Evolutionary conservation across 352 stramenopile species (phyloP).

Genomic region (Phytophthora sansomeana): DNA sequence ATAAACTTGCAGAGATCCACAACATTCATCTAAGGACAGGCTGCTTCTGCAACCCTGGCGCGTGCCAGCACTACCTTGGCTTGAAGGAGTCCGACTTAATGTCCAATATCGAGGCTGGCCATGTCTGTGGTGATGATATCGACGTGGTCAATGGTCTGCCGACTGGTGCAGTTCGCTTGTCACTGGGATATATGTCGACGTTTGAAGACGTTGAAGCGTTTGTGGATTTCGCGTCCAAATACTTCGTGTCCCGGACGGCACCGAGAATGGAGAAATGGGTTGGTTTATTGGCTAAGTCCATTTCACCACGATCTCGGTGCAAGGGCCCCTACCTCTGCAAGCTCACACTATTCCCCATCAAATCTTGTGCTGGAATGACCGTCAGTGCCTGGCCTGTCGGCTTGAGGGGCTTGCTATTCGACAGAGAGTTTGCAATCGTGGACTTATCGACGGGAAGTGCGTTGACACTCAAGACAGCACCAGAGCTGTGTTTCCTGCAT

Average conservation of each 20-base stretch:
- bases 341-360: slow-evolving; percentile 78
- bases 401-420: slow-evolving; percentile 65
- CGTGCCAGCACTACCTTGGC: slow-evolving; percentile 71
- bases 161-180: slow-evolving; percentile 76
- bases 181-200: slow-evolving; percentile 81
- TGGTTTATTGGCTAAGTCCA: background rate
- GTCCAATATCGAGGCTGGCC: slow-evolving; percentile 59
- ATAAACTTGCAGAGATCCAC: slow-evolving; percentile 73
- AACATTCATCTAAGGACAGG: slow-evolving; percentile 76
- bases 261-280: slow-evolving; percentile 3
- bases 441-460: slow-evolving; percentile 55
- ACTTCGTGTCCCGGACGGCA: slow-evolving; percentile 58
- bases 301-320: background rate
- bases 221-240: slow-evolving; percentile 58
- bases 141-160: slow-evolving; percentile 71
- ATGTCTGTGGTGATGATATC: slow-evolving; percentile 78
- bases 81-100: slow-evolving; percentile 63
- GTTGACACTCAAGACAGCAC: slow-evolving; percentile 66
- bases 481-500: slow-evolving; percentile 68
- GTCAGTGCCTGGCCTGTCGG: slow-evolving; percentile 67
- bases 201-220: slow-evolving; percentile 71
- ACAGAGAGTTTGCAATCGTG: slow-evolving; percentile 81
- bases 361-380: slow-evolving; percentile 75
- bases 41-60: slow-evolving; percentile 85
- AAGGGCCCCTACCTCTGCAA: slow-evolving; percentile 49